Evolutionary conservation across 176 grass and related monocot species (phyloP).

Genomic region (Oryza glumipatula): DNA sequence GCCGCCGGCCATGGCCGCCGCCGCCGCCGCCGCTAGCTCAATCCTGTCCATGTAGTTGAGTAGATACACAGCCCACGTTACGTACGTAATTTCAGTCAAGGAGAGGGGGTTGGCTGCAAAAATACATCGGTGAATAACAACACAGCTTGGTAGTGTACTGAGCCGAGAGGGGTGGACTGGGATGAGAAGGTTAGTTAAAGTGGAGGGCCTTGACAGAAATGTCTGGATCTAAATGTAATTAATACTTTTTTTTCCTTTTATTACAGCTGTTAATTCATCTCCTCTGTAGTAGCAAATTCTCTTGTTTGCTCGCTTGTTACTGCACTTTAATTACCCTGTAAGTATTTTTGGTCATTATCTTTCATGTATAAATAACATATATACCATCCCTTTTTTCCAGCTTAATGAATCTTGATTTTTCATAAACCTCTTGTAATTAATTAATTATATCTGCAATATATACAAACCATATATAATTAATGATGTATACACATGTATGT

Average conservation of each 20-base stretch:
- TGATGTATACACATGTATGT: neutral
- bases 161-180: no score
- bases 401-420: neutral
- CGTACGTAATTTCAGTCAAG: constrained; percentile 4
- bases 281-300: neutral
- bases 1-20: neutral
- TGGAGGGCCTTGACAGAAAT: neutral
- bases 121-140: neutral
- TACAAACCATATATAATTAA: neutral
- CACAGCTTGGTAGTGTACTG: neutral
- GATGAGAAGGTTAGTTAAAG: neutral
- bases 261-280: neutral
- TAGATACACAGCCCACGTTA: constrained; percentile 15
- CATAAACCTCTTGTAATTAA: neutral
- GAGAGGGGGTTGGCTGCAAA: neutral
- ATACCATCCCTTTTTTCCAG: neutral
- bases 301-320: neutral
- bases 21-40: neutral
- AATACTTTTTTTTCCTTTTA: constrained; percentile 4
- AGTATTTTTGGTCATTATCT: neutral
- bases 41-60: neutral
- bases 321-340: neutral
- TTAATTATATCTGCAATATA: neutral
- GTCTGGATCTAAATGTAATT: constrained; percentile 49
- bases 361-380: neutral